Evolutionary conservation across 164 flowering plant species (phyloP).

Genomic region (Houttuynia cordata): DNA sequence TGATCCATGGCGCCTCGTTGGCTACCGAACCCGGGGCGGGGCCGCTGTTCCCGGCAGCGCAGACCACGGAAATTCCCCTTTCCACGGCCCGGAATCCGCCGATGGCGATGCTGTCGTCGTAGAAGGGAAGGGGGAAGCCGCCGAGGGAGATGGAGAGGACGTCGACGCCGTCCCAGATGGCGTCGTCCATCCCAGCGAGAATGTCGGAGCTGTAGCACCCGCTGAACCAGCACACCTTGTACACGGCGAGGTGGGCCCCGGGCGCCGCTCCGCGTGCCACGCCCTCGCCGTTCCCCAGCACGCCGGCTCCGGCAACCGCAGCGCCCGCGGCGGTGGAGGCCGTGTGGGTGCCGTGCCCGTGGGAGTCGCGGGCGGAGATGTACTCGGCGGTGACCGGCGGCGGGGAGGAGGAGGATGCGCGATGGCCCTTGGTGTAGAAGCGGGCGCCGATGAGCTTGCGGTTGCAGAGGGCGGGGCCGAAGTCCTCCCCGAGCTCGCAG

Average conservation of each 20-base stretch:
- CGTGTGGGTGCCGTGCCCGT: conserved; percentile 97
- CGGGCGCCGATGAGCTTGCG: conserved; percentile 78
- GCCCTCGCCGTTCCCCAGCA: conserved; percentile 67
- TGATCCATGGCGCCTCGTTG: conserved; percentile 91
- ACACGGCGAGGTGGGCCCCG: conserved; percentile 75
- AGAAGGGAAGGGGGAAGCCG: conserved; percentile 71
- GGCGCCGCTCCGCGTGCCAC: conserved; percentile 89
- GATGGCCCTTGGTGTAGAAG: conserved; percentile 62
- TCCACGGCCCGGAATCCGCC: conserved; percentile 77
- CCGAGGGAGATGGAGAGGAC: conserved; percentile 85
- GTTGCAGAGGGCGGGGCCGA: conserved; percentile 53
- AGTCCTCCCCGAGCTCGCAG: conserved; percentile 61
- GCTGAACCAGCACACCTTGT: conserved; percentile 85
- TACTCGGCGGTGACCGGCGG: conserved; percentile 28
- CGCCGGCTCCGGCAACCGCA: conserved; percentile 52
- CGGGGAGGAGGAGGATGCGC: conserved; percentile 23
- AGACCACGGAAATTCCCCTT: conserved; percentile 68
- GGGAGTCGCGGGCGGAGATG: conserved; percentile 62
- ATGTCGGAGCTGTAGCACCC: conserved; percentile 95
- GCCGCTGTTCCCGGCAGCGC: conserved; percentile 91
- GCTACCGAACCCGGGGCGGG: conserved; percentile 70
- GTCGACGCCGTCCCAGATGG: conserved; percentile 82
- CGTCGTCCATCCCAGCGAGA: conserved; percentile 81
- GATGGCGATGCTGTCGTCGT: conserved; percentile 78
- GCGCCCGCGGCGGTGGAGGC: conserved; percentile 77